These are phyloP conservation scores for Aspergillus sp. DNA, from an alignment of 2,329 filamentous ascomycete species.

Conservation along the genomic window DNA sequence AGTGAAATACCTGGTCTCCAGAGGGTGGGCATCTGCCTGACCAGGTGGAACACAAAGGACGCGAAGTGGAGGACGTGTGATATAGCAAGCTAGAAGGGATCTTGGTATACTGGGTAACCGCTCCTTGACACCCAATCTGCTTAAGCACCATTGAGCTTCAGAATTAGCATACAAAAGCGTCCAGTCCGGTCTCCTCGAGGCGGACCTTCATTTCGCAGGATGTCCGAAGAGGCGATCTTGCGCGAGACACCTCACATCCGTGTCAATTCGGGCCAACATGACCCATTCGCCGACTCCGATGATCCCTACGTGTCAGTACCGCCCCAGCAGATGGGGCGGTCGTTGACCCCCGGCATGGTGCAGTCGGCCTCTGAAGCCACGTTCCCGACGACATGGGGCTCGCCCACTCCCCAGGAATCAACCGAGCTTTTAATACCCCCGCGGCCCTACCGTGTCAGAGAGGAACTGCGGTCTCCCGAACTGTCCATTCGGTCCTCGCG, in stretches of 20 bases:
- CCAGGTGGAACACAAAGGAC: neutral
- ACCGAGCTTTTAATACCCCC: conserved; percentile 44
- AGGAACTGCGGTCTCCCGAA: conserved; percentile 51
- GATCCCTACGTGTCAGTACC: conserved; percentile 28
- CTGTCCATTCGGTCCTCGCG: conserved; percentile 59
- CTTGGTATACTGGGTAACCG: neutral
- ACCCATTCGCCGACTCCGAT: conserved; percentile 48
- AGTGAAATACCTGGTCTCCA: neutral
- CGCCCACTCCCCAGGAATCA: conserved; percentile 52
- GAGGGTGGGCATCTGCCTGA: neutral
- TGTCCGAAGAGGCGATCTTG: conserved; percentile 16
- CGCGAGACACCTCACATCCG: conserved; percentile 60
- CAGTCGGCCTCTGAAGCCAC: conserved; percentile 28
- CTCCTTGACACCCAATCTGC: neutral
- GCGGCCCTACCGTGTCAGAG: conserved; percentile 52
- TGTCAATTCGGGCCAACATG: conserved; percentile 62
- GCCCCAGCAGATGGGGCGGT: conserved; percentile 27
- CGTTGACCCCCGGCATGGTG: conserved; percentile 21
- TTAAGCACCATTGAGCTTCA: neutral
- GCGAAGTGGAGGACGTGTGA: neutral
- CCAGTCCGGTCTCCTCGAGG: neutral
- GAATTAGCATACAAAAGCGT: neutral
- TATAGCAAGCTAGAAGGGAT: neutral
- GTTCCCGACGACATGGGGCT: conserved; percentile 48
- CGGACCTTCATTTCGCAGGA: conserved; percentile 4